Percentiles rank a stretch among this genome's conserved stretches.
These are phyloP conservation scores for Globisporangium lucens DNA, from an alignment of 352 stramenopile genomes.

Conservation along the genomic window DNA sequence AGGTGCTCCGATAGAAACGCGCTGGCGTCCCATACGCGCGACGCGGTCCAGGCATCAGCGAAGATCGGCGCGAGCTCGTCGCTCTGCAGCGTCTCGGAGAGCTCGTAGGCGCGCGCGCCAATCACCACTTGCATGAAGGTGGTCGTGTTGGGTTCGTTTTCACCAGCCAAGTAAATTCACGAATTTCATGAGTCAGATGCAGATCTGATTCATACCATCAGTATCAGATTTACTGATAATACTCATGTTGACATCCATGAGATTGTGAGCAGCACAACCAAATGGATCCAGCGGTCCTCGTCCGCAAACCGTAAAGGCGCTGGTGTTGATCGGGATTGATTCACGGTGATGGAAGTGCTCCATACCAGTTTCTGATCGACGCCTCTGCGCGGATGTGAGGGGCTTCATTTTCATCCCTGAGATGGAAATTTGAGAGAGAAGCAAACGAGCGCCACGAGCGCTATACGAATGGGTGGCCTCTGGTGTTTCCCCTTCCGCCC, in stretches of 20 bases:
- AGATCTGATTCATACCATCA: neutral
- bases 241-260: neutral
- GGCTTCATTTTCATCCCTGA: neutral
- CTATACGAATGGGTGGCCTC: too few relatives aligned
- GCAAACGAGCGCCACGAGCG: too few relatives aligned
- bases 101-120: slow-evolving; percentile 40
- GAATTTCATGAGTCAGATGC: neutral
- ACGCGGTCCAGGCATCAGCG: slow-evolving; percentile 78
- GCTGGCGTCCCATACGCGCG: slow-evolving; percentile 69
- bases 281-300: neutral
- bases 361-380: neutral
- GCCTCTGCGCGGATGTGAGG: neutral
- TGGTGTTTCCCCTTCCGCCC: neutral
- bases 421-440: neutral
- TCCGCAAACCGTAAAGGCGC: neutral
- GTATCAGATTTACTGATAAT: neutral
- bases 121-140: slow-evolving; percentile 38
- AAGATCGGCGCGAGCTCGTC: slow-evolving; percentile 79
- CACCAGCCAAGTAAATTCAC: neutral
- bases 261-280: neutral
- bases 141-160: neutral
- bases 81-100: slow-evolving; percentile 77
- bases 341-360: neutral
- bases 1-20: slow-evolving; percentile 65
- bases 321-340: neutral